Base-by-base conservation (phyloP, 176 grass and related monocot genomes). In the Areca catechu region DNA sequence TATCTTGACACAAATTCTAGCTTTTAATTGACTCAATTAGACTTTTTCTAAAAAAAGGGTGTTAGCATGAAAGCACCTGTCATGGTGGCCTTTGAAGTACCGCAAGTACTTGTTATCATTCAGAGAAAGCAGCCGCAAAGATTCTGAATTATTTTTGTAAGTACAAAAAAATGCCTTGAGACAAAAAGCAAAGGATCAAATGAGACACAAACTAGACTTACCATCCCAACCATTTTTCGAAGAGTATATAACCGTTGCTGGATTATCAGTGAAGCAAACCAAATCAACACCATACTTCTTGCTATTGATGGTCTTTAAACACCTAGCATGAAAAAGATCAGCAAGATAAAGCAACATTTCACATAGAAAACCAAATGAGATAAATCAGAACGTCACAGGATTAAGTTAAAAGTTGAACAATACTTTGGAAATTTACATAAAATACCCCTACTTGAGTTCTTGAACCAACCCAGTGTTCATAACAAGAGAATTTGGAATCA, bases 211-310 rank as follows among this genome's bases (percentile, higher is more conserved):
- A 71, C 1, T 51, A 0, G 20, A 90, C 82, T 85, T 82, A 97
- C 86, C 93, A 85, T 97, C 93, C 93, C 93, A 97, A 43, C 93
- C 83, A 83, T 97, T 97, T 88, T 97, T 97, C 0, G 93, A 97
- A 48, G 92, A 91, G 83, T 97, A 90, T 53, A 97, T 81, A 54
- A 97, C 86, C 58, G 82, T 54, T 52, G 69, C 58, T 23, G 92
- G 92, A 76, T 91, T 90, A 74, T 87, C 78, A 79, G 92, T 91
- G 70, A 97, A 97, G 68, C 77, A 75, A 16, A 97, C 93, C 56
- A 97, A 66, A 65, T 97, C 93, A 49, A 97, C 93, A 19, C 93
- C 93, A 80, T 97, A 91, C 9, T 97, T 97, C 77, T 97, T 97
- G 78, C 93, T 97, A 84, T 97, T 97, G 71, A 97, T 97, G 20